Evolutionary conservation across 1,284 basidiomycete species (phyloP).

Genomic region (Termitomyces sp.): DNA sequence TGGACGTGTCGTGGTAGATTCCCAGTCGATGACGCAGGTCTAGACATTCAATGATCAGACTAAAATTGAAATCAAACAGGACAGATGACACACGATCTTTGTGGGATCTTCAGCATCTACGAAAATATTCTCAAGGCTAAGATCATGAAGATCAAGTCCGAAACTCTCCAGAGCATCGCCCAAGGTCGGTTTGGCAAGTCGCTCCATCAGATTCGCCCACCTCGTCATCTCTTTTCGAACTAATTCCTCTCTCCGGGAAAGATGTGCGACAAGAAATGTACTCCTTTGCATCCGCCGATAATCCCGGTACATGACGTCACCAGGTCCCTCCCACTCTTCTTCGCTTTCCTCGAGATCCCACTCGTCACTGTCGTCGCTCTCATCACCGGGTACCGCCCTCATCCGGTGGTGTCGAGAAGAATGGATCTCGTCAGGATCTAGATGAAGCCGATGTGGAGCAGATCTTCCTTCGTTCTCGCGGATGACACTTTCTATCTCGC

Average conservation of each 20-base stretch:
- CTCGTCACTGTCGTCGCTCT: slow-evolving; percentile 67
- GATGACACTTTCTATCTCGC: slow-evolving; percentile 64
- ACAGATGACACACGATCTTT: slow-evolving; percentile 54
- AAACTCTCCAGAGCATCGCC: slow-evolving; percentile 45
- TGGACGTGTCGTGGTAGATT: slow-evolving; percentile 76
- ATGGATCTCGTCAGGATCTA: slow-evolving; percentile 70
- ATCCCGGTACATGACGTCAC: slow-evolving; percentile 70
- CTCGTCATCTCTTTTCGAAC: slow-evolving; percentile 65
- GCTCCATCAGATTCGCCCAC: slow-evolving; percentile 63
- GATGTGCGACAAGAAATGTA: slow-evolving; percentile 69
- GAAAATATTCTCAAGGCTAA: slow-evolving; percentile 77
- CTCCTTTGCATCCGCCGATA: slow-evolving; percentile 72
- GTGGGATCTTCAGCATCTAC: slow-evolving; percentile 64
- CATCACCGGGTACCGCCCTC: slow-evolving; percentile 58
- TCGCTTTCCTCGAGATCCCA: slow-evolving; percentile 72
- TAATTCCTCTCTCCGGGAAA: slow-evolving; percentile 52
- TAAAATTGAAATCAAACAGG: slow-evolving; percentile 3
- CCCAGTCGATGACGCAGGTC: slow-evolving; percentile 84
- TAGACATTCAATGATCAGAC: slow-evolving; percentile 25
- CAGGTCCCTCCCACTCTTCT: slow-evolving; percentile 68
- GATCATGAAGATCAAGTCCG: slow-evolving; percentile 71
- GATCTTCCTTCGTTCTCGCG: slow-evolving; percentile 70
- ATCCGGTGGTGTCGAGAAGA: slow-evolving; percentile 65
- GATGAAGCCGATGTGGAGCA: slow-evolving; percentile 67
- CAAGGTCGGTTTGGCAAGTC: slow-evolving; percentile 29